phyloP scores from a whole-genome alignment of 306 rosid genomes.

The Senna siamea region DNA sequence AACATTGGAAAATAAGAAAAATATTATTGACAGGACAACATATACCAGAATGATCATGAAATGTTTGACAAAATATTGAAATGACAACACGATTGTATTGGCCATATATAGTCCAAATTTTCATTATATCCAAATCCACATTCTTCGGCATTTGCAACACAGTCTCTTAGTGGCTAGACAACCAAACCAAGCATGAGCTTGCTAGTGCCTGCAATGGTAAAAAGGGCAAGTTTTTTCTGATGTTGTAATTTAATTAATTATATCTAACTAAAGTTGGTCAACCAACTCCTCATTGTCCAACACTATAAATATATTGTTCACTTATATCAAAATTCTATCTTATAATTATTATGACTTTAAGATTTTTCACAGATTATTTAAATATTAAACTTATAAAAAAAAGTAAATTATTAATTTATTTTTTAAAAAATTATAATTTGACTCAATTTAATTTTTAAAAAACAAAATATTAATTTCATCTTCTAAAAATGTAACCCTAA shows the following conservation, averaged over 20 bases:
- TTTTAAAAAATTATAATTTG: no score
- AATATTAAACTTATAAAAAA: no score
- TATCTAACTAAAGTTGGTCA: conserved; percentile 18
- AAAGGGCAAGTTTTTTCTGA: conserved; percentile 11
- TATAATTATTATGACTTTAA: neutral
- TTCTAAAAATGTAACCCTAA: no score
- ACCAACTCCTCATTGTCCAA: conserved; percentile 8
- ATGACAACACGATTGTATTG: conserved; percentile 39
- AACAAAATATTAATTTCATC: no score
- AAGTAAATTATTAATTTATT: no score
- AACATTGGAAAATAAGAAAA: conserved; percentile 17
- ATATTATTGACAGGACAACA: conserved; percentile 33
- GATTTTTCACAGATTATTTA: no score
- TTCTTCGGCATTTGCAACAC: conserved; percentile 35
- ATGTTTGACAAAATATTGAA: conserved; percentile 40
- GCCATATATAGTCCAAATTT: conserved; percentile 18
- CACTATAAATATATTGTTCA: neutral
- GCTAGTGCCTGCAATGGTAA: conserved; percentile 29
- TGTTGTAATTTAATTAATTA: neutral
- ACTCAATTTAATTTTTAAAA: no score
- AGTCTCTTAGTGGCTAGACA: conserved; percentile 28
- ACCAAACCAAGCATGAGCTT: conserved; percentile 21
- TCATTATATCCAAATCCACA: conserved; percentile 45
- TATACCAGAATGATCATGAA: conserved; percentile 31
- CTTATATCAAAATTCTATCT: neutral